phyloP scores from a whole-genome alignment of 306 rosid species.

The Sphenostylis stenocarpa region DNA sequence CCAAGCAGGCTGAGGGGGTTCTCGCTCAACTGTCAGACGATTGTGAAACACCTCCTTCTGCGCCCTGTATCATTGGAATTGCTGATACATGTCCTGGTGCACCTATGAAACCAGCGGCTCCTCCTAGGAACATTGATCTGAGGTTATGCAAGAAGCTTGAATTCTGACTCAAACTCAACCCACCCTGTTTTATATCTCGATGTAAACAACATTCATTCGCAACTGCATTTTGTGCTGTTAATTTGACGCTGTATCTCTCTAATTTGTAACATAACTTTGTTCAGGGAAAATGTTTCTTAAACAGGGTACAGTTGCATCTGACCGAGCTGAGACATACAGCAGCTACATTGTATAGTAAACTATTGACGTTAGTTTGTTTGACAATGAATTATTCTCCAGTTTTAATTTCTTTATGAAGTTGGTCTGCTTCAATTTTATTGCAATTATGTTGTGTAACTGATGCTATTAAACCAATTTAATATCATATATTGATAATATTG shows the following conservation, averaged over 20 bases:
- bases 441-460: not conserved
- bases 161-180: constrained; percentile 42
- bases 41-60: constrained; percentile 47
- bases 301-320: constrained; percentile 26
- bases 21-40: constrained; percentile 37
- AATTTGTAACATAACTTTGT: constrained; percentile 16
- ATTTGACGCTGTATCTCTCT: constrained; percentile 17
- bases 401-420: not conserved
- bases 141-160: constrained; percentile 76
- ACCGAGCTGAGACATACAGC: constrained; percentile 32
- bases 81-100: constrained; percentile 69
- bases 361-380: not conserved
- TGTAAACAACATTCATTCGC: not conserved
- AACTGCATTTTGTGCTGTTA: constrained; percentile 18
- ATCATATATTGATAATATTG: not conserved
- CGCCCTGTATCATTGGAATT: constrained; percentile 29
- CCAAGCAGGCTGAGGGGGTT: constrained; percentile 44
- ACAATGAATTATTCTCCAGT: not conserved
- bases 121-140: constrained; percentile 44
- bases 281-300: not conserved
- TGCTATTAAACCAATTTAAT: not conserved
- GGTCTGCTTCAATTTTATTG: not conserved
- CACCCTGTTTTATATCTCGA: not conserved
- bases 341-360: constrained; percentile 37
- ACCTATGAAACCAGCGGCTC: constrained; percentile 37